These are phyloP conservation scores for Microascus cirrosus DNA, from an alignment of 2,329 filamentous ascomycete species.

Conservation along the genomic window DNA sequence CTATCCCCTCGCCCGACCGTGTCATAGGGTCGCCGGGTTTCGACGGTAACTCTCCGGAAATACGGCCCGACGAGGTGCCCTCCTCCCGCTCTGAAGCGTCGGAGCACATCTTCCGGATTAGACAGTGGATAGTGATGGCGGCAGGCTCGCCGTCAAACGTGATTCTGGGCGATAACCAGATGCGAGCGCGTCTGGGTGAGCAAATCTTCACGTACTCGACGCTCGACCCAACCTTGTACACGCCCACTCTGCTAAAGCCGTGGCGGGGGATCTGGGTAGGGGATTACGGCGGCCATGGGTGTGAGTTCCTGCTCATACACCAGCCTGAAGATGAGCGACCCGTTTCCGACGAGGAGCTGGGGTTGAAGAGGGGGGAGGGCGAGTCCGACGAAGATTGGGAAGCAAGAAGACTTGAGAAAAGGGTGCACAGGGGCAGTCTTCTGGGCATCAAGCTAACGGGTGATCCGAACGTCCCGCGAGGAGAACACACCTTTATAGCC, in stretches of 20 bases:
- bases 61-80: constrained; percentile 23
- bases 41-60: constrained; percentile 9
- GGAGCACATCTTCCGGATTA: constrained; percentile 60
- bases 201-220: constrained; percentile 56
- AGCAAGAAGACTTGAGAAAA: constrained; percentile 29
- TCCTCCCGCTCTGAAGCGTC: constrained; percentile 47
- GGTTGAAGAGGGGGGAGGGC: constrained; percentile 22
- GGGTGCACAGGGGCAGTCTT: constrained; percentile 54
- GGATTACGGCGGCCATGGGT: constrained; percentile 79
- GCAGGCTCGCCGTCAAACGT: constrained; percentile 16
- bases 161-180: constrained; percentile 16
- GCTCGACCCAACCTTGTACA: constrained; percentile 64
- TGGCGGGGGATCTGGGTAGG: constrained; percentile 89
- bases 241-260: constrained; percentile 66
- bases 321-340: constrained; percentile 47
- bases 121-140: constrained; percentile 63
- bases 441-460: constrained; percentile 87
- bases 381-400: constrained; percentile 37
- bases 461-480: constrained; percentile 79
- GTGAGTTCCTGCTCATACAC: constrained; percentile 74
- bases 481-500: constrained; percentile 71
- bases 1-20: constrained; percentile 52
- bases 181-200: constrained; percentile 37
- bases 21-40: constrained; percentile 23
- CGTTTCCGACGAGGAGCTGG: constrained; percentile 24